Conservation (phyloP, 1,284 basidiomycete genomes). For the Malassezia yamatoensis region DNA sequence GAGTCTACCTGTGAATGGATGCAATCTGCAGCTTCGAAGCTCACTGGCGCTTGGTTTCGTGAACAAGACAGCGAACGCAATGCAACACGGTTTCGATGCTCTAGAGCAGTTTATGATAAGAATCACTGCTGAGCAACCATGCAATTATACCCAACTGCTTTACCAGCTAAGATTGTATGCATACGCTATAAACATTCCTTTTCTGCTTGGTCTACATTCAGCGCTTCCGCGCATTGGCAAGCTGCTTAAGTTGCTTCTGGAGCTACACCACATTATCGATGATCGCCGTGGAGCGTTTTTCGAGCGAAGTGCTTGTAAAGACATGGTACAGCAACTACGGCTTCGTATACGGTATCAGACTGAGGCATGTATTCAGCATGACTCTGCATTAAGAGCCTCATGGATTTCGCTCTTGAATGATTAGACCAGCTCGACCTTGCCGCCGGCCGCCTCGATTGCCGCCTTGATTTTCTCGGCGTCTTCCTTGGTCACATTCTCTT, state of each 20-base stretch:
- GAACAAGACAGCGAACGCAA: too few relatives aligned
- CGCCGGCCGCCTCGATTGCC: conserved; percentile 78
- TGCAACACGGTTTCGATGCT: too few relatives aligned
- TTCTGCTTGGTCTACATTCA: not conserved
- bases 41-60: too few relatives aligned
- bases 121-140: too few relatives aligned
- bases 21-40: too few relatives aligned
- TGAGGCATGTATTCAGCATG: not conserved
- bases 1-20: too few relatives aligned
- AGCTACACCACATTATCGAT: not conserved
- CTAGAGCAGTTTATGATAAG: too few relatives aligned
- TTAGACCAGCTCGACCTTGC: conserved; percentile 59
- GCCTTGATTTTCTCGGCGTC: conserved; percentile 94
- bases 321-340: conserved; percentile 14
- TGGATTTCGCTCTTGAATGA: not conserved
- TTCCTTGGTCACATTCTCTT: conserved; percentile 93
- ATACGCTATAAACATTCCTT: not conserved
- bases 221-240: not conserved
- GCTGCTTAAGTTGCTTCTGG: not conserved
- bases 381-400: not conserved
- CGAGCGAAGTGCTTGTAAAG: conserved; percentile 1
- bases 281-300: conserved; percentile 5
- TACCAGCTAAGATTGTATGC: too few relatives aligned
- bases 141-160: too few relatives aligned
- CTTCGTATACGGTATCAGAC: conserved; percentile 18